A percentile compares a stretch with the other conserved stretches of the same genome.
phyloP scores from a whole-genome alignment of 345 rosid species.

The Eutrema japonicum region DNA sequence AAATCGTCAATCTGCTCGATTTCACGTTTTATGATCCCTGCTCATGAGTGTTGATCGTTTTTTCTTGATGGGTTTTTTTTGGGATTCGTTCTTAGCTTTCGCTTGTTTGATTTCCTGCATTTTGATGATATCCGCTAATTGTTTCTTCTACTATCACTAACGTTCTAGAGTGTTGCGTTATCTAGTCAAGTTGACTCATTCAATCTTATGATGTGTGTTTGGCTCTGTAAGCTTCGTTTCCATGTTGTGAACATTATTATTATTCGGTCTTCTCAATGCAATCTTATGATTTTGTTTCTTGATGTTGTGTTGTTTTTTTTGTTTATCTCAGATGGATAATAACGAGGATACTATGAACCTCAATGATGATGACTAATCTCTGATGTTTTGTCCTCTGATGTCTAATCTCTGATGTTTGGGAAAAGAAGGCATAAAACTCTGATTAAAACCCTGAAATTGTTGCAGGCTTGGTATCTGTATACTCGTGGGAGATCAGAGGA shows the following conservation, averaged over 20 bases:
- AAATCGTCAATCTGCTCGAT: no score
- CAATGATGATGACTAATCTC: no score
- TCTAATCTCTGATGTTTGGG: no score
- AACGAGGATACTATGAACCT: no score
- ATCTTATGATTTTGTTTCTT: no score
- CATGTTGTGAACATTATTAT: neutral
- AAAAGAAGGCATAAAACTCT: no score
- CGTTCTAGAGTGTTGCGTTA: neutral
- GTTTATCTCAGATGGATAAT: no score
- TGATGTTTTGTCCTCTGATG: no score
- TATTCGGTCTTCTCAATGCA: conserved; percentile 22
- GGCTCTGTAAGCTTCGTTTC: conserved; percentile 10
- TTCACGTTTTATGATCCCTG: conserved; percentile 5
- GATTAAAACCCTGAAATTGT: conserved; percentile 26
- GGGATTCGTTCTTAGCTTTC: conserved; percentile 15
- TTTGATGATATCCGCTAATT: neutral
- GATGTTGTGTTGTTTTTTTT: no score
- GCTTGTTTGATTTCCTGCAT: conserved; percentile 8
- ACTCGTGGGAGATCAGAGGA: conserved; percentile 63
- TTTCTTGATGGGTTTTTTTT: conserved; percentile 39
- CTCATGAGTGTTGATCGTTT: conserved; percentile 1
- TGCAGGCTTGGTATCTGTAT: conserved; percentile 85
- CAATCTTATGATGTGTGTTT: conserved; percentile 15
- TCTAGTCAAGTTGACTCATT: neutral
- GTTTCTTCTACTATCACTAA: neutral